phyloP scores from a whole-genome alignment of 768 basidiomycete genomes.

The Phylloporus sp. region DNA sequence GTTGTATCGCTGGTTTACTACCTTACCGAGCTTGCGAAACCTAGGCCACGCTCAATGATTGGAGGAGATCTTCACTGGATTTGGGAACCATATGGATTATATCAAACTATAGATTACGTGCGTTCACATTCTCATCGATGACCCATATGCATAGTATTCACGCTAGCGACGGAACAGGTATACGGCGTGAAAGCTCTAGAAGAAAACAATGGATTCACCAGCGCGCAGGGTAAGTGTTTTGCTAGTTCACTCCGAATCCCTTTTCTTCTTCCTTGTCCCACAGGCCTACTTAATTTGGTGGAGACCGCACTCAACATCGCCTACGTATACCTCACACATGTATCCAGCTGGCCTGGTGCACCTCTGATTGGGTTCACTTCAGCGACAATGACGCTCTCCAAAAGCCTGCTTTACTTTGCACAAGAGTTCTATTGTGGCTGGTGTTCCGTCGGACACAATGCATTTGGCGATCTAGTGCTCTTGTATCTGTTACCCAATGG shows the following conservation, averaged over 20 bases:
- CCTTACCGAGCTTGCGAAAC: background rate
- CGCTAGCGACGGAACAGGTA: slow-evolving; percentile 42
- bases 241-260: background rate
- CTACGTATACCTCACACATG: slow-evolving; percentile 76
- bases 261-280: background rate
- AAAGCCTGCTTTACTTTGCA: slow-evolving; percentile 78
- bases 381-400: slow-evolving; percentile 76
- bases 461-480: slow-evolving; percentile 42
- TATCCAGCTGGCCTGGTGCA: slow-evolving; percentile 57
- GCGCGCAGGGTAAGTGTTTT: slow-evolving; percentile 67
- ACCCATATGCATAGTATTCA: slow-evolving; percentile 31
- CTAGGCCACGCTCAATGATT: slow-evolving; percentile 81
- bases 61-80: slow-evolving; percentile 92
- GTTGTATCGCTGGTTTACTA: too few relatives aligned
- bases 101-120: slow-evolving; percentile 59
- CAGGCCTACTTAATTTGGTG: slow-evolving; percentile 75
- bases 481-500: slow-evolving; percentile 80
- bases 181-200: slow-evolving; percentile 71
- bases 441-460: slow-evolving; percentile 76
- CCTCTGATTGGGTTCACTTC: slow-evolving; percentile 71
- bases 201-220: slow-evolving; percentile 73
- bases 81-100: slow-evolving; percentile 79
- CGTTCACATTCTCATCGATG: slow-evolving; percentile 7
- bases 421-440: slow-evolving; percentile 78
- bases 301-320: slow-evolving; percentile 71